Conservation (phyloP, 441 rosid species). For the Populus trichocarpa region DNA sequence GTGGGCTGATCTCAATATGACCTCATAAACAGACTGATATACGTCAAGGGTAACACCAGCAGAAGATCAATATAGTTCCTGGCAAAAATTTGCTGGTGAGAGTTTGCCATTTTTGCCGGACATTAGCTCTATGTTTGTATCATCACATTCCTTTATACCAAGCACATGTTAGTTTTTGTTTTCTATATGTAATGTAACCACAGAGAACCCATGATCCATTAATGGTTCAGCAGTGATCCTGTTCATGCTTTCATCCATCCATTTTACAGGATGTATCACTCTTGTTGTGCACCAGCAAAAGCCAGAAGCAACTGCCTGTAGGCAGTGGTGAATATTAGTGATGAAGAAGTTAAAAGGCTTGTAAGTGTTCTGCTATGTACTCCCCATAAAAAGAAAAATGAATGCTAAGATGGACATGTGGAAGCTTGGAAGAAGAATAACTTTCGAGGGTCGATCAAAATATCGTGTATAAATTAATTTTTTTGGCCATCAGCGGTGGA, state of each 20-base stretch:
- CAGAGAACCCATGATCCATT: background rate
- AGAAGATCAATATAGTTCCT: too few species aligned
- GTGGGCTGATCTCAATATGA: too few species aligned
- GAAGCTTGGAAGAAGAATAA: background rate
- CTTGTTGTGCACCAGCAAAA: background rate
- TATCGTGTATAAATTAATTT: slow-evolving; percentile 17
- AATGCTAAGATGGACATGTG: background rate
- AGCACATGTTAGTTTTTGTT: background rate
- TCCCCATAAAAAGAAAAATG: background rate
- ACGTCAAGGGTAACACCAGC: background rate
- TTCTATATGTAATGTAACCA: background rate
- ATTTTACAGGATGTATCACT: background rate
- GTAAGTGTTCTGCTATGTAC: background rate
- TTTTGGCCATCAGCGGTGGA: slow-evolving; percentile 17
- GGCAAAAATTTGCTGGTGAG: background rate
- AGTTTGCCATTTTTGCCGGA: background rate
- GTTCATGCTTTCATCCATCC: background rate
- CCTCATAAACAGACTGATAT: too few species aligned
- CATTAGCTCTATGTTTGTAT: background rate
- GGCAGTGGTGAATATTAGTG: background rate
- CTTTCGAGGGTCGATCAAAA: slow-evolving; percentile 6
- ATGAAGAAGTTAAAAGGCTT: background rate
- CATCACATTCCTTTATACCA: background rate
- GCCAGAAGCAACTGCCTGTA: background rate
- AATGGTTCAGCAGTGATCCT: background rate